phyloP scores from a whole-genome alignment of 768 basidiomycete genomes.

The Kwoniella pini region DNA sequence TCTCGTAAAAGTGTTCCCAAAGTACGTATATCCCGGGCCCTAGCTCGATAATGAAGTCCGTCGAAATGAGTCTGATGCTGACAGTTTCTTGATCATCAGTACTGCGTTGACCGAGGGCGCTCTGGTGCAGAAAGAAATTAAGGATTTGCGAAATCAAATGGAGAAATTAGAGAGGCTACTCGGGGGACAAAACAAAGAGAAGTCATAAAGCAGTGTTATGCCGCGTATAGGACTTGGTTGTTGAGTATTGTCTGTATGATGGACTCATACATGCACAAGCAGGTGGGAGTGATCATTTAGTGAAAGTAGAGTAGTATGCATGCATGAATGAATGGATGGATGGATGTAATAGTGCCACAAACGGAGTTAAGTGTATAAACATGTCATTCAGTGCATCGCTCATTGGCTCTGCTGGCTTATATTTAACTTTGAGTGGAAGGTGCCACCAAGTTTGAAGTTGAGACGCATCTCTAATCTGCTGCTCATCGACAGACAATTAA shows the following conservation, averaged over 20 bases:
- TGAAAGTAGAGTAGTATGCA: too few species aligned
- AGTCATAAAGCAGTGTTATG: too few species aligned
- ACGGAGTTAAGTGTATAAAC: not conserved
- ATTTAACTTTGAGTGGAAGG: too few species aligned
- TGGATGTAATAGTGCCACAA: not conserved
- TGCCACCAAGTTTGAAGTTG: too few species aligned
- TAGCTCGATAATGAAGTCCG: too few species aligned
- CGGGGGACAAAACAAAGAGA: not conserved
- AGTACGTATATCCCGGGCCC: too few species aligned
- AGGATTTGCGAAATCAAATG: slow-evolving; percentile 37
- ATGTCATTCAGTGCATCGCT: not conserved
- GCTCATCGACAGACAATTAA: not conserved
- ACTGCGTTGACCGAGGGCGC: slow-evolving; percentile 49
- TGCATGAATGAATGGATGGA: too few species aligned
- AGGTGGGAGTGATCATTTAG: too few species aligned
- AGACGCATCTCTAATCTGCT: not conserved
- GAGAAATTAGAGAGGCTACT: slow-evolving; percentile 41
- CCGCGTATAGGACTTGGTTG: too few species aligned
- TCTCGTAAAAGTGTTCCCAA: slow-evolving; percentile 47
- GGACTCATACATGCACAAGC: too few species aligned
- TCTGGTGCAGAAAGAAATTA: slow-evolving; percentile 43
- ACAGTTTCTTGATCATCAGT: slow-evolving; percentile 22
- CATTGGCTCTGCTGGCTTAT: not conserved
- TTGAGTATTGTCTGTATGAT: too few species aligned
- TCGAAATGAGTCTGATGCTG: too few species aligned